These are phyloP conservation scores for Cardiospermum halicacabum DNA, from an alignment of 345 rosid genomes.

Conservation along the genomic window DNA sequence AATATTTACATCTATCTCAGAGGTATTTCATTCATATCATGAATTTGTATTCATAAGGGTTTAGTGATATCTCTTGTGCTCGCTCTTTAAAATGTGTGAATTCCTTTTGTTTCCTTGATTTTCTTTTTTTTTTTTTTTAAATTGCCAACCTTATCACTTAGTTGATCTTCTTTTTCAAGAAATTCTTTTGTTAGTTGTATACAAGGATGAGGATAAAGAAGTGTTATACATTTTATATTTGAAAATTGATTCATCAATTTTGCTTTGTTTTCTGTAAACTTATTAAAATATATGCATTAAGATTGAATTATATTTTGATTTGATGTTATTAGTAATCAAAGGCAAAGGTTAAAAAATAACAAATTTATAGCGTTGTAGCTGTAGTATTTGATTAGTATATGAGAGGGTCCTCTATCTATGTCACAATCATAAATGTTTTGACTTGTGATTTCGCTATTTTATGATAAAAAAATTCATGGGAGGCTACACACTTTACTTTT, in stretches of 20 bases:
- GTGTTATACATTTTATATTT: background rate
- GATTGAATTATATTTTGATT: background rate
- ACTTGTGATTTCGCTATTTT: background rate
- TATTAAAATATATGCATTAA: background rate
- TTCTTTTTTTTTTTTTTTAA: background rate
- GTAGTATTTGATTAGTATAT: background rate
- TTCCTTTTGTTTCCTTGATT: constrained; percentile 1
- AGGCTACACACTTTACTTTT: background rate
- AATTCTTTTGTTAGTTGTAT: background rate
- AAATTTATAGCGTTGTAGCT: too few species aligned
- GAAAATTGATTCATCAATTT: background rate
- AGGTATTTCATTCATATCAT: constrained; percentile 43
- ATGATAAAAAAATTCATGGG: background rate
- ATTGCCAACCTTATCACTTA: constrained; percentile 6
- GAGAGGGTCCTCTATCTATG: background rate
- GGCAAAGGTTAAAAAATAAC: background rate
- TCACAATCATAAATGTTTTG: background rate
- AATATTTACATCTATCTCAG: constrained; percentile 79
- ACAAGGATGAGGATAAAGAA: background rate
- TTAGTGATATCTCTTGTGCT: constrained; percentile 7
- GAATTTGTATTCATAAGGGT: constrained; percentile 10
- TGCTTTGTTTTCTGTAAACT: background rate
- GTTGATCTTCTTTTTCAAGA: background rate
- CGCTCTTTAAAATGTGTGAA: background rate
- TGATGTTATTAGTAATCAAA: background rate